Base-by-base conservation (phyloP, 2,329 filamentous ascomycete genomes). In the Stachybotrys elegans region DNA sequence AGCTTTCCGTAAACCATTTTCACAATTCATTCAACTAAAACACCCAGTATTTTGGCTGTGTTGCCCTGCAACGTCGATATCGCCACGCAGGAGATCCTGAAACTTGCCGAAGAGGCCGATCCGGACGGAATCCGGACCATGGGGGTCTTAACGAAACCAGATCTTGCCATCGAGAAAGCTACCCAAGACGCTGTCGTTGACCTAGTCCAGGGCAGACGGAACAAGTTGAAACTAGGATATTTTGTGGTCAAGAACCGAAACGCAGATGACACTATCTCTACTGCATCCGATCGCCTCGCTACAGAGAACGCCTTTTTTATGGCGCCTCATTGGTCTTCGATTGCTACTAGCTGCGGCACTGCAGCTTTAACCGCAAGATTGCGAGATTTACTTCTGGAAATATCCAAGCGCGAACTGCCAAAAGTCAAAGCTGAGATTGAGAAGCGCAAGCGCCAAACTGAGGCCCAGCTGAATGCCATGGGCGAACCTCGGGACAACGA, bases 131-230 rank as follows among this genome's bases (percentile, higher is more conserved):
- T 56, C 4, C 50, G 73, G 0, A 77, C 72, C 0, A 51, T 72
- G 9, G 70, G 69, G 0, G 68, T 76, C 0, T 62, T 84, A 1
- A 84, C 80, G 0, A 84, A 84, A 50, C 74, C 78, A 0, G 81
- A 86, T 45, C 61, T 82, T 0, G 71, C 73, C 0, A 57, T 55
- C 0, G 73, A 78, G 39, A 45, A 55, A 0, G 61, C 61, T 0
- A 69, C 59, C 1, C 60, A 70, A 21, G 53, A 60, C 0, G 63
- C 62, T 1, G 58, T 71, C 2, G 57, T 70, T 3, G 62, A 75
- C 5, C 64, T 74, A 1, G 61, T 76, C 0, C 38, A 42, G 0
- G 71, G 71, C 0, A 69, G 66, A 13, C 61, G 65, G 3, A 60
- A 63, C 1, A 55, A 67, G 2, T 57, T 76, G 0, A 63, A 62